These are phyloP conservation scores for Nicotiana benthamiana DNA, from an alignment of 257 asterid genomes.

Conservation along the genomic window DNA sequence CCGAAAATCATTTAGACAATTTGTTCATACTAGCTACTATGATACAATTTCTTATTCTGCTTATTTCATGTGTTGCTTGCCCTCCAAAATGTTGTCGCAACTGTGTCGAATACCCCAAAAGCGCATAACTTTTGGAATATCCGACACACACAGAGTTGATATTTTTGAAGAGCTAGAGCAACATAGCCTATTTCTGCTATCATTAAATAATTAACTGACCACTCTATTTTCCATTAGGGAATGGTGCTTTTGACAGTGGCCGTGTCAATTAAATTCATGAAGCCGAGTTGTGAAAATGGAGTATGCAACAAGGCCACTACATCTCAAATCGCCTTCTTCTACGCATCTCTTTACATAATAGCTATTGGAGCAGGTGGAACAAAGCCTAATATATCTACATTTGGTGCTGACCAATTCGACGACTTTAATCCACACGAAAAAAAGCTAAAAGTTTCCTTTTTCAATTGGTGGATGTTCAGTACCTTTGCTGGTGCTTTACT, in stretches of 20 bases:
- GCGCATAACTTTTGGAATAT: too few species aligned
- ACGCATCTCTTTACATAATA: slow-evolving; percentile 67
- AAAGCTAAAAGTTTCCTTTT: slow-evolving; percentile 62
- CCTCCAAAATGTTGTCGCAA: too few species aligned
- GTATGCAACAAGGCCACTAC: slow-evolving; percentile 61
- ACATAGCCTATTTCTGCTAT: background rate
- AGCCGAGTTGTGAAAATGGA: slow-evolving; percentile 55
- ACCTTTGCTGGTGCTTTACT: slow-evolving; percentile 63
- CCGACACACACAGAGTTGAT: too few species aligned
- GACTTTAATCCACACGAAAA: slow-evolving; percentile 62
- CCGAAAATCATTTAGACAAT: background rate
- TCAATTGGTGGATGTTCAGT: slow-evolving; percentile 96
- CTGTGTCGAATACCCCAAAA: too few species aligned
- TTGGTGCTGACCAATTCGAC: slow-evolving; percentile 90
- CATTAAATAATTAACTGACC: background rate
- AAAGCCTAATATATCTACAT: slow-evolving; percentile 82
- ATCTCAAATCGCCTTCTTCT: slow-evolving; percentile 57
- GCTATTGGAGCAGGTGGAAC: slow-evolving; percentile 89
- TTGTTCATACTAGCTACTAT: background rate
- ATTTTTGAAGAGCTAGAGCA: too few species aligned
- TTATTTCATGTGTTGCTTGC: too few species aligned
- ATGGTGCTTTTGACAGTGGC: slow-evolving; percentile 74
- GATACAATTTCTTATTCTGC: background rate
- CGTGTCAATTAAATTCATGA: slow-evolving; percentile 51
- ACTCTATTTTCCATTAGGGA: slow-evolving; percentile 34